Evolutionary conservation across 768 basidiomycete species (phyloP).

Genomic region (Phlegmacium glaucopus): DNA sequence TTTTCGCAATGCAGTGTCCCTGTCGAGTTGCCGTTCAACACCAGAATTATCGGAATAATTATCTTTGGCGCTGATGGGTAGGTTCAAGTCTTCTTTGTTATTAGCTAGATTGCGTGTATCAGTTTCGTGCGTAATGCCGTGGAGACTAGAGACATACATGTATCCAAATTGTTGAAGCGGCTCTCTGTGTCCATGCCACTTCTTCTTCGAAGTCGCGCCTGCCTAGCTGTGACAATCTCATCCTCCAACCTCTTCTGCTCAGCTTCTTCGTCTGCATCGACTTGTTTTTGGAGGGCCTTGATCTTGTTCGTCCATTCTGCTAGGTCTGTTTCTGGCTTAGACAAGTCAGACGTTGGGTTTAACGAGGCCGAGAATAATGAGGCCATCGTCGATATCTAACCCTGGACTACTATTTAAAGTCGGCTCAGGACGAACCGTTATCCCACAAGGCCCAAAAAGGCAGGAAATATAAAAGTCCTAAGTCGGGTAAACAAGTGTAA

Average conservation of each 20-base stretch:
- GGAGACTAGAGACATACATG: slow-evolving; percentile 38
- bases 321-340: slow-evolving; percentile 62
- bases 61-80: slow-evolving; percentile 10
- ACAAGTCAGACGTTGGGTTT: slow-evolving; percentile 33
- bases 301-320: slow-evolving; percentile 82
- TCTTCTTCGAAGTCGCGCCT: slow-evolving; percentile 48
- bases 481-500: too few species aligned
- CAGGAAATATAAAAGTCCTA: too few species aligned
- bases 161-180: slow-evolving; percentile 36
- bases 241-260: slow-evolving; percentile 69
- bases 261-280: slow-evolving; percentile 76
- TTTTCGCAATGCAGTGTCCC: slow-evolving; percentile 44
- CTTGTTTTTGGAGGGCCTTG: slow-evolving; percentile 74
- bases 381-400: slow-evolving; percentile 15
- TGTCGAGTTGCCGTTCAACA: slow-evolving; percentile 37
- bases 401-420: not conserved
- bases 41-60: slow-evolving; percentile 21
- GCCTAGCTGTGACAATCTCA: slow-evolving; percentile 55
- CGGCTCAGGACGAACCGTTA: not conserved
- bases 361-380: slow-evolving; percentile 18
- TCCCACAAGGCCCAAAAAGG: not conserved
- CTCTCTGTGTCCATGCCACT: slow-evolving; percentile 36
- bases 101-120: slow-evolving; percentile 8
- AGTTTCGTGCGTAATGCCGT: not conserved
- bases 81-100: slow-evolving; percentile 12